Evolutionary conservation across 73 alveolate species (phyloP).

Genomic region (Stentor roeselii): DNA sequence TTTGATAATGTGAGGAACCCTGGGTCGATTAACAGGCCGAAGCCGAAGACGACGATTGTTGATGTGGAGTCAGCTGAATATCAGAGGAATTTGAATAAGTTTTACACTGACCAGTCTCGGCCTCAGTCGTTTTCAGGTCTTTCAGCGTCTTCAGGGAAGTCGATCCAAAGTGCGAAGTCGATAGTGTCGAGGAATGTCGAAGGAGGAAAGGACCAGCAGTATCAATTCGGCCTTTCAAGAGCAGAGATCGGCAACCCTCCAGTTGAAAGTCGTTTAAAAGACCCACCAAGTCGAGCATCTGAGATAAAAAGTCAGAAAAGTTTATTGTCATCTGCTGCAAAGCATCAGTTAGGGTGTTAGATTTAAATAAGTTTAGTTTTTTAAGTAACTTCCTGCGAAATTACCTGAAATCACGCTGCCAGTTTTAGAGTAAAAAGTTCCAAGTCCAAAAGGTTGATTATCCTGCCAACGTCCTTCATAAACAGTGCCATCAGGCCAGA

Average conservation of each 20-base stretch:
- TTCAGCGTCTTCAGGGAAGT: too few species aligned
- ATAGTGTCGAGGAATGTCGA: background rate
- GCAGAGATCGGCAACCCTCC: constrained; percentile 15
- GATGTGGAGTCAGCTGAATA: background rate
- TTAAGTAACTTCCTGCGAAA: too few species aligned
- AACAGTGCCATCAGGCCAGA: too few species aligned
- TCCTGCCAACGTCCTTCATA: too few species aligned
- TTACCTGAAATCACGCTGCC: too few species aligned
- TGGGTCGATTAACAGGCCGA: constrained; percentile 7
- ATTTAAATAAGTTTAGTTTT: too few species aligned
- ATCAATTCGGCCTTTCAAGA: background rate
- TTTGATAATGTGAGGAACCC: background rate
- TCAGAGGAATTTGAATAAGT: background rate
- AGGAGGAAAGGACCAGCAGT: background rate
- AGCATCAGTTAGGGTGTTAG: too few species aligned
- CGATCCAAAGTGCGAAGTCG: background rate
- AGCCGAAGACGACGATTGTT: background rate
- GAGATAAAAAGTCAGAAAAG: too few species aligned
- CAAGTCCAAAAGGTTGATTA: background rate
- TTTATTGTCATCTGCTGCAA: too few species aligned
- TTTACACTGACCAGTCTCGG: background rate
- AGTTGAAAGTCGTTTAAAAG: too few species aligned
- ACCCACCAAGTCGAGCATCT: too few species aligned
- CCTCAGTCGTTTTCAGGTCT: background rate
- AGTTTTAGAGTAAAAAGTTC: too few species aligned